Conservation (phyloP, 1,284 basidiomycete genomes). For the Papiliotrema nemorosa region DNA sequence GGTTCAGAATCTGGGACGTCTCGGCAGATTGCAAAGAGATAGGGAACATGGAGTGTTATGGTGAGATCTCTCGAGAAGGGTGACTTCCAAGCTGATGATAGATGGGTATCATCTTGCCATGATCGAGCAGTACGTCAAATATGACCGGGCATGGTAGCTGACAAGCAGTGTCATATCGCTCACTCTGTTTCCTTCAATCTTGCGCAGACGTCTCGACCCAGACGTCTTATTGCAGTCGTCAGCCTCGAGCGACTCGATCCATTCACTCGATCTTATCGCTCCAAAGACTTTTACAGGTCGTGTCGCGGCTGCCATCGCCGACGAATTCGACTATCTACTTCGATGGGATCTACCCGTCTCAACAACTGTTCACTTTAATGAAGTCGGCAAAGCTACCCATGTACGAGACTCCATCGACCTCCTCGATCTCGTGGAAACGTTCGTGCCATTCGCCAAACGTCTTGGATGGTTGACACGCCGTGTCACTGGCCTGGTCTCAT, state of each 20-base stretch:
- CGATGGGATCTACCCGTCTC: constrained; percentile 41
- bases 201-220: constrained; percentile 4
- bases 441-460: constrained; percentile 46
- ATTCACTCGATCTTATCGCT: not conserved
- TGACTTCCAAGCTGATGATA: constrained; percentile 12
- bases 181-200: constrained; percentile 33
- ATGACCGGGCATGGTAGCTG: not conserved
- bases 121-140: constrained; percentile 43
- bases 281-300: constrained; percentile 17
- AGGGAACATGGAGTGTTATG: constrained; percentile 47
- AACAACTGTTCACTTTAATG: constrained; percentile 48
- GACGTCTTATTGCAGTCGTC: not conserved
- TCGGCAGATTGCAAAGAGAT: constrained; percentile 43
- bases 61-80: constrained; percentile 13
- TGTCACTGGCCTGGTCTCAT: constrained; percentile 29
- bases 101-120: constrained; percentile 44
- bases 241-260: constrained; percentile 1
- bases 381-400: constrained; percentile 45
- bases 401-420: constrained; percentile 45
- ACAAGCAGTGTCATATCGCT: constrained; percentile 36
- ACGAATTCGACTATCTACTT: constrained; percentile 33
- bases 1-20: constrained; percentile 47
- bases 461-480: constrained; percentile 33
- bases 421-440: constrained; percentile 41
- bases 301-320: constrained; percentile 19